These are phyloP conservation scores for Cryomyces minteri DNA, from an alignment of 495 filamentous ascomycete genomes.

Conservation along the genomic window DNA sequence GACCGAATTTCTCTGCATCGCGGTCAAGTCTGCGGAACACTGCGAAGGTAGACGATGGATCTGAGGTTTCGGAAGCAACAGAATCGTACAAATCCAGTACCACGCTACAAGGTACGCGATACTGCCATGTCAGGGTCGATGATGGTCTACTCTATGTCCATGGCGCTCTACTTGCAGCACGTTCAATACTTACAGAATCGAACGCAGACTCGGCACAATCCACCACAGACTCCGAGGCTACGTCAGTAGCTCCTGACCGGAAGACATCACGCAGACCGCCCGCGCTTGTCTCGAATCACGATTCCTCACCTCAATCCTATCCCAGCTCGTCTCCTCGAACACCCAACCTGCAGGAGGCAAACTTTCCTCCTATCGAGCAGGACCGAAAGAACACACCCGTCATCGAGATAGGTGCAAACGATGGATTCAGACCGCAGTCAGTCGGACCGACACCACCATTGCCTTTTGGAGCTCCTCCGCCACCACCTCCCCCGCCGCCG, in stretches of 20 bases:
- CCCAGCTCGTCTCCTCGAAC: constrained; percentile 37
- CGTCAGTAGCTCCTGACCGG: constrained; percentile 45
- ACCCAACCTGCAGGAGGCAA: constrained; percentile 29
- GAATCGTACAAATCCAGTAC: background rate
- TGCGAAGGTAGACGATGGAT: constrained; percentile 4
- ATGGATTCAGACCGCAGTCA: background rate
- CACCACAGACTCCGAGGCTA: constrained; percentile 41
- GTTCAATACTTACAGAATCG: no score
- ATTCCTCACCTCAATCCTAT: constrained; percentile 15
- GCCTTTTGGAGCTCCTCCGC: constrained; percentile 1
- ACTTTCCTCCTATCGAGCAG: constrained; percentile 21
- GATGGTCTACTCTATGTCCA: constrained; percentile 1
- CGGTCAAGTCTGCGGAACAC: constrained; percentile 14
- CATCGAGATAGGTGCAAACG: constrained; percentile 14
- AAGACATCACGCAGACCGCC: constrained; percentile 24
- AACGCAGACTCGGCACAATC: constrained; percentile 11
- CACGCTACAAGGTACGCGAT: background rate
- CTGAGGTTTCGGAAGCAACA: background rate
- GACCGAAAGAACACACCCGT: constrained; percentile 8
- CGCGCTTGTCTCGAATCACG: constrained; percentile 17
- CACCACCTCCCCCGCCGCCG: constrained; percentile 20
- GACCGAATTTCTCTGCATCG: constrained; percentile 18
- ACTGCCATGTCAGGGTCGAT: background rate
- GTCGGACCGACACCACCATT: background rate
- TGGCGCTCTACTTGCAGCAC: background rate